These are phyloP conservation scores for Meredithiella fracta DNA, from an alignment of 2,329 filamentous ascomycete species.

Conservation along the genomic window DNA sequence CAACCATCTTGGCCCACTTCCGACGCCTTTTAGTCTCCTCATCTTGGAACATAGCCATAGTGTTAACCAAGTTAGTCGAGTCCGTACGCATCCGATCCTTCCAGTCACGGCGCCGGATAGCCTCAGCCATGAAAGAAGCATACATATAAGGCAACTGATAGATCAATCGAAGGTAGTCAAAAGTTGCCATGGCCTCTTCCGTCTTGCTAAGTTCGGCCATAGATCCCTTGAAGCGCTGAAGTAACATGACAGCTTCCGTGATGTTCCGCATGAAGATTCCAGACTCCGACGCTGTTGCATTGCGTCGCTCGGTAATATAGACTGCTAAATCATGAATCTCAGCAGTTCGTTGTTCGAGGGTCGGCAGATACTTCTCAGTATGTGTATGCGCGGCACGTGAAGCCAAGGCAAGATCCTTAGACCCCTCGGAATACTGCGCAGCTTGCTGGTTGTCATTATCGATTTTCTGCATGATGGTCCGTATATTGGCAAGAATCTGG, in stretches of 20 bases:
- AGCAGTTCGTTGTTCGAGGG: conserved; percentile 34
- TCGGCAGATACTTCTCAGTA: conserved; percentile 45
- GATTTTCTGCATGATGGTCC: conserved; percentile 73
- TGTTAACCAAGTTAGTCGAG: conserved; percentile 74
- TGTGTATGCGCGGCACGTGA: conserved; percentile 48
- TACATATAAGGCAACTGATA: conserved; percentile 79
- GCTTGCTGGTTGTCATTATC: conserved; percentile 70
- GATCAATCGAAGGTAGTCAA: conserved; percentile 65
- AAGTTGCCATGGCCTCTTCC: conserved; percentile 60
- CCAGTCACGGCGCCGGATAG: conserved; percentile 78
- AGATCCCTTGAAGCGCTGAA: conserved; percentile 36
- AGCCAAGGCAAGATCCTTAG: conserved; percentile 41
- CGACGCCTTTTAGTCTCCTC: conserved; percentile 79
- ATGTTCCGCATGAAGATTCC: conserved; percentile 67
- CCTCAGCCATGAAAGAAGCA: conserved; percentile 73
- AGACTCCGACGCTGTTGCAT: conserved; percentile 47
- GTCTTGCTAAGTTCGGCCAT: conserved; percentile 56
- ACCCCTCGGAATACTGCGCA: conserved; percentile 47
- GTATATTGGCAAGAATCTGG: conserved; percentile 66
- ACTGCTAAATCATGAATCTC: conserved; percentile 47
- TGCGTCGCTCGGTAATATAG: conserved; percentile 48
- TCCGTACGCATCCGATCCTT: conserved; percentile 77
- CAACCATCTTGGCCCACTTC: conserved; percentile 79
- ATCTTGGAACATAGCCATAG: conserved; percentile 81
- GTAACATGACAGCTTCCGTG: conserved; percentile 40